Evolutionary conservation across 306 rosid genomes (phyloP).

Genomic region (Dicorynia guianensis): DNA sequence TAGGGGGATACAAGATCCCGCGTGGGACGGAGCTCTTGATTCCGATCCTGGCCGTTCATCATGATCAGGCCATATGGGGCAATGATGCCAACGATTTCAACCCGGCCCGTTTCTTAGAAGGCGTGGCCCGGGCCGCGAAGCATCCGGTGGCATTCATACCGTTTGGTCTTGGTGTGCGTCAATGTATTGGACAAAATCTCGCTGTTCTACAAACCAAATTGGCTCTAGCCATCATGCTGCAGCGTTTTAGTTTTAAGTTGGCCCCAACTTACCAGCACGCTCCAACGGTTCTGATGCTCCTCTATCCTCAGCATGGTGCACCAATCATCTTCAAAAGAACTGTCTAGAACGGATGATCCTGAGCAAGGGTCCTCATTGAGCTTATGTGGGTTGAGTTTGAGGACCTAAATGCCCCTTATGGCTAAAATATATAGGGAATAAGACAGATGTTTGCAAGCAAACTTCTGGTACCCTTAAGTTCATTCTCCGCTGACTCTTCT

Average conservation of each 20-base stretch:
- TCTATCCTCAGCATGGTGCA: conserved; percentile 93
- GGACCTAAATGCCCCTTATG: conserved; percentile 48
- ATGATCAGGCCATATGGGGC: conserved; percentile 82
- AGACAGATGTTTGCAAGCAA: too few relatives aligned
- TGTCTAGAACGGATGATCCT: conserved; percentile 23
- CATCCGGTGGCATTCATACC: conserved; percentile 83
- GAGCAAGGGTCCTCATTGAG: conserved; percentile 48
- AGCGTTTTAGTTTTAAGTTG: conserved; percentile 82
- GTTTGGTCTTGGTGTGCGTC: conserved; percentile 81
- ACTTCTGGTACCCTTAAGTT: not conserved
- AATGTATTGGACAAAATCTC: conserved; percentile 91
- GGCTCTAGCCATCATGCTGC: conserved; percentile 77
- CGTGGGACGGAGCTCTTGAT: conserved; percentile 83
- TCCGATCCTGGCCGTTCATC: conserved; percentile 95
- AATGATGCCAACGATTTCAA: conserved; percentile 82
- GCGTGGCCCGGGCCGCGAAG: conserved; percentile 75
- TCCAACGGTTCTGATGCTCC: conserved; percentile 94
- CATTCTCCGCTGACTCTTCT: conserved; percentile 27
- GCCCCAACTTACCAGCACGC: conserved; percentile 93
- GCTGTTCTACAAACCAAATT: conserved; percentile 85
- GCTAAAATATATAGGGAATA: not conserved
- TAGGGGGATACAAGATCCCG: conserved; percentile 76
- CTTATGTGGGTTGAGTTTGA: conserved; percentile 31
- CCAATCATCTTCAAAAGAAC: conserved; percentile 68
- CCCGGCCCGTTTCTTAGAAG: conserved; percentile 80